Evolutionary conservation across 2,329 filamentous ascomycete genomes (phyloP).

Genomic region (Cladophialophora carrionii): DNA sequence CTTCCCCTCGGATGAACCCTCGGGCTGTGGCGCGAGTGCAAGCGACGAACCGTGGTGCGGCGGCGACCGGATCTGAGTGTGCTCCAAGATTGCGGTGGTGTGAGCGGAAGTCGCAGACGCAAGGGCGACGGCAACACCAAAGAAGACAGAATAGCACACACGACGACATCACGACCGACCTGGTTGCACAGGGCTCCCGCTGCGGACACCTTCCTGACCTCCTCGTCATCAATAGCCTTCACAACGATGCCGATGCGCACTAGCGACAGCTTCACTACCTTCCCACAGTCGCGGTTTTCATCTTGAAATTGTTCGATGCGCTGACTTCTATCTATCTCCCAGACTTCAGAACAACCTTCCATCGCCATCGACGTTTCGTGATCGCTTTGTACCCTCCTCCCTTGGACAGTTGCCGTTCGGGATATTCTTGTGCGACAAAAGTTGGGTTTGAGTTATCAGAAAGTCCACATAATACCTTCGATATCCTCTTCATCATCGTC

Average conservation of each 20-base stretch:
- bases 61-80: background rate
- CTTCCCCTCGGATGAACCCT: slow-evolving; percentile 14
- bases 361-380: slow-evolving; percentile 32
- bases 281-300: background rate
- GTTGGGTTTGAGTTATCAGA: slow-evolving; percentile 26
- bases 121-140: slow-evolving; percentile 5
- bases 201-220: background rate
- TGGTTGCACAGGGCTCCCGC: background rate
- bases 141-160: slow-evolving; percentile 9
- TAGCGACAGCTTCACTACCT: slow-evolving; percentile 10
- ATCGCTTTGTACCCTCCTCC: slow-evolving; percentile 32
- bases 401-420: slow-evolving; percentile 30
- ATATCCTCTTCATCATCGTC: slow-evolving; percentile 21
- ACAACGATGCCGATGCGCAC: background rate
- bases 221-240: background rate
- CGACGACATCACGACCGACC: background rate
- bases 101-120: slow-evolving; percentile 6
- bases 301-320: slow-evolving; percentile 8
- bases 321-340: slow-evolving; percentile 22
- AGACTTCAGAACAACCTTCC: slow-evolving; percentile 31
- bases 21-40: slow-evolving; percentile 5
- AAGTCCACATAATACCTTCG: slow-evolving; percentile 29
- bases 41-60: slow-evolving; percentile 9
- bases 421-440: slow-evolving; percentile 36
- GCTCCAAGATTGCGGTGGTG: background rate